These are phyloP conservation scores for Pyropia haitanensis DNA, from an alignment of 23 red algal species.

Conservation along the genomic window DNA sequence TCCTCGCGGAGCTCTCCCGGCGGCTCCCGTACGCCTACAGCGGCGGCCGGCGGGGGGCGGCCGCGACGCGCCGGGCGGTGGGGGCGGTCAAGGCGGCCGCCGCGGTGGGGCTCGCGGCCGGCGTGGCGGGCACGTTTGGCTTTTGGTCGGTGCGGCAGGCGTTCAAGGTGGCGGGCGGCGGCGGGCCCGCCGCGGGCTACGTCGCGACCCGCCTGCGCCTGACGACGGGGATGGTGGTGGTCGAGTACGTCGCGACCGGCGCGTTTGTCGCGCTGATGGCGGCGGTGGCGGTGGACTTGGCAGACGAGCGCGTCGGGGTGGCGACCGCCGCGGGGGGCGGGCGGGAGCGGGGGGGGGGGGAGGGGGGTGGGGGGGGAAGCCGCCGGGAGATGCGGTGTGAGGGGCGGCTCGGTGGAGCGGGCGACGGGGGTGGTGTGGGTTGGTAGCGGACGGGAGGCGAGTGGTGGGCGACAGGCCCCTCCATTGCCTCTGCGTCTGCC, in stretches of 20 bases:
- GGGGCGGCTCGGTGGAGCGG: no score
- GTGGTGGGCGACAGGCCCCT: no score
- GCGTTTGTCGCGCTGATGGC: constrained; percentile 16
- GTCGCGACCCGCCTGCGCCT: background rate
- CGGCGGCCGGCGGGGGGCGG: background rate
- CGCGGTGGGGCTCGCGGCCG: background rate
- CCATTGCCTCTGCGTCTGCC: no score
- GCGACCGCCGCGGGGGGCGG: background rate
- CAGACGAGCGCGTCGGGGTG: constrained; percentile 6
- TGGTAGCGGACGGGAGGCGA: no score
- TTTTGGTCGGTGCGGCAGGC: constrained; percentile 12
- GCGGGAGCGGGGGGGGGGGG: no score
- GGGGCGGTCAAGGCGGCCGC: constrained; percentile 3
- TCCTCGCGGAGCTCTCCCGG: background rate
- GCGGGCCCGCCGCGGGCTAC: background rate
- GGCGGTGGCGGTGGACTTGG: constrained; percentile 13
- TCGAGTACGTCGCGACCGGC: constrained; percentile 9
- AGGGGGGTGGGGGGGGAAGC: no score
- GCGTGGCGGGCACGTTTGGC: background rate
- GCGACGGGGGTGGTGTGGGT: no score
- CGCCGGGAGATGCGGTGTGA: no score
- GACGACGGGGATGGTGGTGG: constrained; percentile 5
- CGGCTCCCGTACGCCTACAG: background rate
- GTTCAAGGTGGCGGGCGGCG: constrained; percentile 3
- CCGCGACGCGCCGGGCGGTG: background rate